Conservation (phyloP, 2,329 filamentous ascomycete genomes). For the Pleomassaria siparia region DNA sequence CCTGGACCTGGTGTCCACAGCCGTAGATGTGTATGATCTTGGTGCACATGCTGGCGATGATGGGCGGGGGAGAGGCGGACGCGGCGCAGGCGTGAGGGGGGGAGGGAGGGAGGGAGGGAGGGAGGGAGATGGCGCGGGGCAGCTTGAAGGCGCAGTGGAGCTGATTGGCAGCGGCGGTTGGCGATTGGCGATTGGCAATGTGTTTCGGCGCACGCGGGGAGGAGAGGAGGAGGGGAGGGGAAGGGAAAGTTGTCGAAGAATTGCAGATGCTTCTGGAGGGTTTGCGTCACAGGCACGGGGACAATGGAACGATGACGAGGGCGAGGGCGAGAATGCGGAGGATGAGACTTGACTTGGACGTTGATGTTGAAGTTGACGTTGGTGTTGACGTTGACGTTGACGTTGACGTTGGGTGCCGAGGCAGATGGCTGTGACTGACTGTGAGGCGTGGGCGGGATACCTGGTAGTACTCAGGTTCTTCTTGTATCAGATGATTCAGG, state of each 20-base stretch:
- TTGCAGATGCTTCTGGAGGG: constrained; percentile 4
- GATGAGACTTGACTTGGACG: no score
- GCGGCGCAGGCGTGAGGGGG: constrained; percentile 7
- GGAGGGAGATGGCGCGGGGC: constrained; percentile 19
- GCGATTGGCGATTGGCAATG: no score
- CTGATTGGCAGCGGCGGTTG: constrained; percentile 23
- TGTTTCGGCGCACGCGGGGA: constrained; percentile 18
- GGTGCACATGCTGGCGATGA: constrained; percentile 47
- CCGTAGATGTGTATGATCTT: constrained; percentile 51
- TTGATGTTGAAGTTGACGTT: no score
- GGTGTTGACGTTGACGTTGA: no score
- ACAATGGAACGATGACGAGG: constrained; percentile 7
- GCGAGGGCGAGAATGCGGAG: background rate
- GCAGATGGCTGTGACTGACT: no score
- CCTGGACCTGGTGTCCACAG: constrained; percentile 48
- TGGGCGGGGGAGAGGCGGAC: background rate
- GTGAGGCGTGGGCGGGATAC: no score
- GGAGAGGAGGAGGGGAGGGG: no score
- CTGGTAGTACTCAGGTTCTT: background rate
- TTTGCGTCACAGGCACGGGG: constrained; percentile 3
- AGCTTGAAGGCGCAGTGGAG: constrained; percentile 12
- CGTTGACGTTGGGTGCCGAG: no score
- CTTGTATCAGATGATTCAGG: no score
- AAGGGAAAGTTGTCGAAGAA: constrained; percentile 10
- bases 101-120: constrained; percentile 11